Evolutionary conservation across 129 eudicot genomes (phyloP), one percentile per base, ranked within the genome.

Genomic region (Saposhnikovia divaricata): DNA sequence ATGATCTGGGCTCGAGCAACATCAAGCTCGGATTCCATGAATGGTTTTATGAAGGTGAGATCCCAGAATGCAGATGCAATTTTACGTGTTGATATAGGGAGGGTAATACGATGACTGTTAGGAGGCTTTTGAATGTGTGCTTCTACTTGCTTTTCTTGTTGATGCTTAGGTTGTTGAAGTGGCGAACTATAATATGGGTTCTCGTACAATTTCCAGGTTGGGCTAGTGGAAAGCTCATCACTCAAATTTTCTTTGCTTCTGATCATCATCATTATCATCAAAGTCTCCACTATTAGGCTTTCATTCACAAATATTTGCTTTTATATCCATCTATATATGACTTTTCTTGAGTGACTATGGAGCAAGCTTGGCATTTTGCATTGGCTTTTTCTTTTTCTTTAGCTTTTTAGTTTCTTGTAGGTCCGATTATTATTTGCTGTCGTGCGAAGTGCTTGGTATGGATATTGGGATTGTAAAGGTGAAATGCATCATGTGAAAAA

Each of bases 131-230:
- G 74, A 46, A 55, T 47, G 59, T 25, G 74, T 23, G 38, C 45
- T 15, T 75, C 72, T 68, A 68, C 4, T 12, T 51, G 61, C n/a
- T 83, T 38, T 16, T 79, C 59, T 48, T 76, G 69, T 14, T 74
- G 81, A 37, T 80, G 83, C 46, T 82, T 27, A 34, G 66, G 75
- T 45, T 80, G 85, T 61, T 47, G 83, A 63, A 82, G 82, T 72
- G 75, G 87, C 46, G 85, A 79, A 61, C 57, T 88, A 76, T 87
- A 93, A 84, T 81, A 88, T 44, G 98, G 98, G 78, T 93, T 93
- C 77, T 93, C 97, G 82, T 93, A 93, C 69, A 93, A 78, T 78
- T 93, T 93, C 98, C 98, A 93, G 86, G 94, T 85, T 83, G 97
- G 95, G 81, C 68, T 76, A 82, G 87, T 80, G 86, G 90, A 84